phyloP scores from a whole-genome alignment of 768 basidiomycete species.

The Hirschioporus abietinus region DNA sequence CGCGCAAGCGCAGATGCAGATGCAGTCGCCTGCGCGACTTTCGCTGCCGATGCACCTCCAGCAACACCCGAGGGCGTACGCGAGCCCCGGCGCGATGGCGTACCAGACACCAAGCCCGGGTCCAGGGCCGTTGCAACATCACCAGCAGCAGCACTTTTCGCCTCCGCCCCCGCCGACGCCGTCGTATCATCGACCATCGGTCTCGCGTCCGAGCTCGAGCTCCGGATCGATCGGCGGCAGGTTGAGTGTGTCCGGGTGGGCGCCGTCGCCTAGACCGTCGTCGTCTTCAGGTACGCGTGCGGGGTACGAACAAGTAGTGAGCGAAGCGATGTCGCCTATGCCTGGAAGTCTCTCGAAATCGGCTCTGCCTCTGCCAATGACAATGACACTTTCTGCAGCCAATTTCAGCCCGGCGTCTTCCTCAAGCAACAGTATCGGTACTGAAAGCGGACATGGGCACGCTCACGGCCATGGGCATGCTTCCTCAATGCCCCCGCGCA shows the following conservation, averaged over 20 bases:
- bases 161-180: not conserved
- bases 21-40: not conserved
- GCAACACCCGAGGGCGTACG: not conserved
- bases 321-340: not conserved
- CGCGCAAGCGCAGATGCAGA: not conserved
- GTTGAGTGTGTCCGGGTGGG: not conserved
- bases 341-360: not conserved
- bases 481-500: not conserved
- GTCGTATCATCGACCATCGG: not conserved
- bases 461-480: not conserved
- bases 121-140: not conserved
- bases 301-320: not conserved
- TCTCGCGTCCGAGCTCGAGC: not conserved
- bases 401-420: not conserved
- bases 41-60: not conserved
- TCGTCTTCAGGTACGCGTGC: not conserved
- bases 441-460: not conserved
- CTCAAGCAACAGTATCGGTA: not conserved
- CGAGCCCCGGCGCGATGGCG: not conserved
- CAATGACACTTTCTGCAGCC: not conserved
- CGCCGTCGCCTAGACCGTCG: not conserved
- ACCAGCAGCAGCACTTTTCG: not conserved
- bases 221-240: not conserved
- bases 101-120: not conserved
- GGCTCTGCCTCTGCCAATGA: not conserved